Evolutionary conservation across 2,329 filamentous ascomycete genomes (phyloP).

Genomic region (Cladosporium oxysporum): DNA sequence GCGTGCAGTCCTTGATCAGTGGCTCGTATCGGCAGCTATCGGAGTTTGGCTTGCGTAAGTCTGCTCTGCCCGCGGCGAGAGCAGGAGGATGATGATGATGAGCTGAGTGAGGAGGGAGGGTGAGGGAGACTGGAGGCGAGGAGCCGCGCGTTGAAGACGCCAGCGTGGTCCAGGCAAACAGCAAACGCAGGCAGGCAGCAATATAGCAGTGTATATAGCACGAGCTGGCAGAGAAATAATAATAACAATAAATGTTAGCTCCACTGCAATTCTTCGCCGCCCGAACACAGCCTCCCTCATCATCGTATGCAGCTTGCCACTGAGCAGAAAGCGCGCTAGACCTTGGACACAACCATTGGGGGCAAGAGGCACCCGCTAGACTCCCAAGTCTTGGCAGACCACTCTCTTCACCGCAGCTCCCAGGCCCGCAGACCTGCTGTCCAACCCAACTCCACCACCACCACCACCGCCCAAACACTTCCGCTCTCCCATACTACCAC

Average conservation of each 20-base stretch:
- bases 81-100: not conserved
- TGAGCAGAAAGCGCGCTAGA: constrained; percentile 13
- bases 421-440: constrained; percentile 10
- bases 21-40: constrained; percentile 10
- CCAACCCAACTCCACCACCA: constrained; percentile 11
- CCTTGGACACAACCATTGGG: constrained; percentile 10
- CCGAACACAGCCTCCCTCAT: constrained; percentile 12
- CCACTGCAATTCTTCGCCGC: not conserved
- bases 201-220: constrained; percentile 9
- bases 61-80: not conserved
- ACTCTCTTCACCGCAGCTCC: constrained; percentile 16
- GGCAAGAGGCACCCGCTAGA: constrained; percentile 10
- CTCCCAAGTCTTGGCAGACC: constrained; percentile 2
- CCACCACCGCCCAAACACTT: constrained; percentile 3
- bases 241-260: not conserved
- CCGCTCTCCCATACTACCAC: constrained; percentile 6
- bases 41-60: constrained; percentile 14
- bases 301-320: constrained; percentile 8
- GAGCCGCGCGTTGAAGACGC: constrained; percentile 2
- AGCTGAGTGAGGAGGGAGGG: not conserved
- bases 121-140: not conserved
- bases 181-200: constrained; percentile 1
- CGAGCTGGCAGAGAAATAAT: not conserved
- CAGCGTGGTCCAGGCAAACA: not conserved
- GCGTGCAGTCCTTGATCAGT: not conserved